Percentiles rank a stretch among this genome's conserved stretches.
Evolutionary conservation across 169 alveolate genomes (phyloP).

Genomic region (Eimeria acervulina): DNA sequence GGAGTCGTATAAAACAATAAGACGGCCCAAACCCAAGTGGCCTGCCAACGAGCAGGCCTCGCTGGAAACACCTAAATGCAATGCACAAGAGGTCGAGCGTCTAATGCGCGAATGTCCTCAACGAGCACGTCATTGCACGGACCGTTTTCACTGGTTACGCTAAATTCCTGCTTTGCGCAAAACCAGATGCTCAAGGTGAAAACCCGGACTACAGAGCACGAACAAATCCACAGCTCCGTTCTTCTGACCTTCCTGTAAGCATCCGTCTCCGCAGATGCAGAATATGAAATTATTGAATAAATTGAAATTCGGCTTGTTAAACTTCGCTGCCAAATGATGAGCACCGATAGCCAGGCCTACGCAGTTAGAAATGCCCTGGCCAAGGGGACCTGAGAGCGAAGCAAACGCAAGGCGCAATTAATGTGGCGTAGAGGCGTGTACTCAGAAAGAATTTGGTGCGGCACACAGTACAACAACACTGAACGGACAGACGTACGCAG

Average conservation of each 20-base stretch:
- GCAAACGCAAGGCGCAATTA: neutral
- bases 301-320: conserved; percentile 87
- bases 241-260: conserved; percentile 89
- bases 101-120: neutral
- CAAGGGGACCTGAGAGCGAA: conserved; percentile 89
- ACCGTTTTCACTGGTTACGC: neutral
- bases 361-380: conserved; percentile 91
- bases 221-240: neutral
- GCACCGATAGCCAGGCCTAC: conserved; percentile 92
- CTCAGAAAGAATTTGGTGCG: too few species aligned
- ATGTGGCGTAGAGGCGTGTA: neutral
- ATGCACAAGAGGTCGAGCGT: neutral
- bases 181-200: neutral
- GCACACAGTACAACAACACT: neutral
- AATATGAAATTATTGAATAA: conserved; percentile 87
- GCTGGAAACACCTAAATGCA: conserved; percentile 85
- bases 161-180: neutral
- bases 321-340: conserved; percentile 89
- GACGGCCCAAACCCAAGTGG: conserved; percentile 88
- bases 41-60: conserved; percentile 93
- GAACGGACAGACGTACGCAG: neutral
- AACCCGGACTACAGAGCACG: too few species aligned
- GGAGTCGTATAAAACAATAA: conserved; percentile 90
- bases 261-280: conserved; percentile 91
- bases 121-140: neutral